These are phyloP conservation scores for Purshia tridentata DNA, from an alignment of 306 rosid genomes.

Conservation along the genomic window DNA sequence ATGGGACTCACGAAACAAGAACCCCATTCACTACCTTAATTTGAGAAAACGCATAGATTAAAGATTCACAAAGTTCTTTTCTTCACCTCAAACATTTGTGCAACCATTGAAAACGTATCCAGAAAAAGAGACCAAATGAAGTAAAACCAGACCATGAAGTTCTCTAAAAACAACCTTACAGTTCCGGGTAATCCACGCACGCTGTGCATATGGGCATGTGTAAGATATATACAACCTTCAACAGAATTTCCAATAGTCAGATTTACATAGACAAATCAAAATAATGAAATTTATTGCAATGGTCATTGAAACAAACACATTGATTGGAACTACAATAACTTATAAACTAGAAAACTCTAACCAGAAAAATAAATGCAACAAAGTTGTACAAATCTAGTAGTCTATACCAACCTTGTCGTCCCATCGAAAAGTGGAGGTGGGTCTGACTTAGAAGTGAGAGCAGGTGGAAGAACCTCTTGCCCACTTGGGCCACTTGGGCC, in stretches of 20 bases:
- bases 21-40: not conserved
- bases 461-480: conserved; percentile 56
- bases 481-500: too few species aligned
- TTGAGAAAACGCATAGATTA: not conserved
- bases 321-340: not conserved
- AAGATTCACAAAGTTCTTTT: not conserved
- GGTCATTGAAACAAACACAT: conserved; percentile 15
- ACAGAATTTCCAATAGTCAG: conserved; percentile 24
- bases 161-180: conserved; percentile 53
- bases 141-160: conserved; percentile 2
- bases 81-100: not conserved
- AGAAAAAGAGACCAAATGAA: not conserved
- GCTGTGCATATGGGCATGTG: conserved; percentile 83
- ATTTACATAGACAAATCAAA: conserved; percentile 16
- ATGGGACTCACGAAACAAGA: not conserved
- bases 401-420: conserved; percentile 58
- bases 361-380: not conserved
- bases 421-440: conserved; percentile 82
- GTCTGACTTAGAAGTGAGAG: conserved; percentile 65
- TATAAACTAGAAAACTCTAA: not conserved
- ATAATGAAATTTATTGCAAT: not conserved
- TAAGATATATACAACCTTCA: conserved; percentile 81
- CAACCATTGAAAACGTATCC: not conserved
- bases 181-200: conserved; percentile 80
- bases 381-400: not conserved